Conservation (phyloP, 2,329 filamentous ascomycete species). For the Nannizzia gypsea region DNA sequence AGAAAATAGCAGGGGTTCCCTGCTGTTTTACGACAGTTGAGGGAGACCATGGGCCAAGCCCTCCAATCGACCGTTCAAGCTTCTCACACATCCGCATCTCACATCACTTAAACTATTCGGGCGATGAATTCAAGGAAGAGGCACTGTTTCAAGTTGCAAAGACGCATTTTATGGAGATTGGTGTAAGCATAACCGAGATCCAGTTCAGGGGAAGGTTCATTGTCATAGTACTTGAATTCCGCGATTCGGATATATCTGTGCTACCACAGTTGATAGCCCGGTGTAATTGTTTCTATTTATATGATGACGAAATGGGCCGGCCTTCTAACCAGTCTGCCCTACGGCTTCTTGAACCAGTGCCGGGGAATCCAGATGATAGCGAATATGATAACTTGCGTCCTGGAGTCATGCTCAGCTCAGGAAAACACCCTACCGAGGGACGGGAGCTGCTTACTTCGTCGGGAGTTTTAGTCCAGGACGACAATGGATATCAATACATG, state of each 20-base stretch:
- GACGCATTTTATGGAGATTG: slow-evolving; percentile 9
- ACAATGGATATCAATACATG: neutral
- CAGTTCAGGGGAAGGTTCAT: slow-evolving; percentile 13
- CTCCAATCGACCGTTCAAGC: slow-evolving; percentile 6
- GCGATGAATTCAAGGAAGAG: neutral
- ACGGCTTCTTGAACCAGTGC: neutral
- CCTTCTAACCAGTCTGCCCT: neutral
- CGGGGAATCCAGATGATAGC: slow-evolving; percentile 5
- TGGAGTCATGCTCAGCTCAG: slow-evolving; percentile 9
- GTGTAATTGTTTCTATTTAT: slow-evolving; percentile 13
- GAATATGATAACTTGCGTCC: slow-evolving; percentile 10
- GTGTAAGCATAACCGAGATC: slow-evolving; percentile 13
- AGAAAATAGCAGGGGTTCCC: slow-evolving; percentile 17
- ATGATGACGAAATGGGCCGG: slow-evolving; percentile 9
- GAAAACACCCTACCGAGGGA: neutral
- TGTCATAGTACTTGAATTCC: slow-evolving; percentile 13
- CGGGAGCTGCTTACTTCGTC: slow-evolving; percentile 5
- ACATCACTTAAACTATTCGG: neutral
- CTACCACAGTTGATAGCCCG: slow-evolving; percentile 10
- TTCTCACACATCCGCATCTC: slow-evolving; percentile 1
- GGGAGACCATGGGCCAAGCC: slow-evolving; percentile 5
- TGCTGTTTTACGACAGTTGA: slow-evolving; percentile 5
- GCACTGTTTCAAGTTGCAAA: neutral
- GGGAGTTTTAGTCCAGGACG: neutral
- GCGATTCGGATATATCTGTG: slow-evolving; percentile 2